Evolutionary conservation across 2,329 filamentous ascomycete genomes (phyloP).

Genomic region (Lojkania enalia): DNA sequence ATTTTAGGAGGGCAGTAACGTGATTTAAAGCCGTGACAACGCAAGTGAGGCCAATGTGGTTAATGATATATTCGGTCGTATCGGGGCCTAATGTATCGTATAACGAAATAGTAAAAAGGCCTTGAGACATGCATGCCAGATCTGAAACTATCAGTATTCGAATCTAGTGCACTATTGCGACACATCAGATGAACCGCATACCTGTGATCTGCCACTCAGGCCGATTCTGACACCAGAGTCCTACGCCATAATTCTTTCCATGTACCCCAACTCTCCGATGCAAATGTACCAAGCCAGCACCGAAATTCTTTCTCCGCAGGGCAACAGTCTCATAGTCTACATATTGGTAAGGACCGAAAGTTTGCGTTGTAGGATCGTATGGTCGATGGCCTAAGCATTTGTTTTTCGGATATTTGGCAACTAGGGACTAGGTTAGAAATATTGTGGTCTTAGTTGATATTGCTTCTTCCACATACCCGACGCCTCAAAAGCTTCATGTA

Average conservation of each 20-base stretch:
- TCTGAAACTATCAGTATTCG: slow-evolving; percentile 56
- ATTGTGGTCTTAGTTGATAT: not conserved
- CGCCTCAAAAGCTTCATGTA: slow-evolving; percentile 79
- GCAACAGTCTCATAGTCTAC: slow-evolving; percentile 80
- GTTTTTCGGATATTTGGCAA: slow-evolving; percentile 64
- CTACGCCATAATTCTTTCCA: slow-evolving; percentile 71
- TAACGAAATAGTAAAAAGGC: slow-evolving; percentile 86
- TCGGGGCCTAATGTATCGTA: slow-evolving; percentile 95
- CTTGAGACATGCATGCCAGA: slow-evolving; percentile 83
- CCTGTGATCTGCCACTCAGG: slow-evolving; percentile 86
- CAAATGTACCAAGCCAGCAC: slow-evolving; percentile 81
- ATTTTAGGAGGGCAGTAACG: slow-evolving; percentile 77
- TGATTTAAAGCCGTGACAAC: slow-evolving; percentile 80
- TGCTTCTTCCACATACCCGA: slow-evolving; percentile 46
- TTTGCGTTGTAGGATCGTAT: slow-evolving; percentile 74
- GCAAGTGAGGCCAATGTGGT: slow-evolving; percentile 76
- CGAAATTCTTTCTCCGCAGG: slow-evolving; percentile 78
- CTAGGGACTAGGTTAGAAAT: slow-evolving; percentile 28
- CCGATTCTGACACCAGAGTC: slow-evolving; percentile 84
- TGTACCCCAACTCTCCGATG: slow-evolving; percentile 72
- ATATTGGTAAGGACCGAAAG: slow-evolving; percentile 80
- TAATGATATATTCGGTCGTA: slow-evolving; percentile 92
- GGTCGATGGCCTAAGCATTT: slow-evolving; percentile 79
- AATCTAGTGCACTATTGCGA: not conserved
- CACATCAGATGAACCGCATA: slow-evolving; percentile 47